Conservation (phyloP, 129 eudicot genomes). For the Cynara cardunculus region DNA sequence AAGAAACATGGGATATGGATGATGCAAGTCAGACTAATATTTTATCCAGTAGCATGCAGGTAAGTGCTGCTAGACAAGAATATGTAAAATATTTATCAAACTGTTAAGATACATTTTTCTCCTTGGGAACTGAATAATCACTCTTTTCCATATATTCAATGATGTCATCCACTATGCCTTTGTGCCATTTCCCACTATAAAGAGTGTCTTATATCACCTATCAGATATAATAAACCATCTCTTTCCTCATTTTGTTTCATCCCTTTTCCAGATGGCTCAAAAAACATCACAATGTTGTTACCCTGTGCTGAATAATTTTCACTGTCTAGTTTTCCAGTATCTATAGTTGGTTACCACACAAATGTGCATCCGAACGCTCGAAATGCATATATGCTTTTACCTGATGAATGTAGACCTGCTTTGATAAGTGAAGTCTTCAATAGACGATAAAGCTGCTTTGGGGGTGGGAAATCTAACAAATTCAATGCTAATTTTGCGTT, state of each 20-base stretch:
- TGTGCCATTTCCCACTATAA: constrained; percentile 23
- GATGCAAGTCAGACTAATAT: constrained; percentile 93
- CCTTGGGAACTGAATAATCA: not conserved
- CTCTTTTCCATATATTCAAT: not conserved
- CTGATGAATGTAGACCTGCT: not conserved
- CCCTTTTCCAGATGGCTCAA: not conserved
- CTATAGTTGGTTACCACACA: not conserved
- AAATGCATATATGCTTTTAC: not conserved
- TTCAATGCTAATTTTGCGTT: not conserved
- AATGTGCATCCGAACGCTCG: not conserved
- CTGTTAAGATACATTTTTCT: not conserved
- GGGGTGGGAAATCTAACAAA: not conserved
- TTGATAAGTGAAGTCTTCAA: not conserved
- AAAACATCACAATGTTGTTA: not conserved
- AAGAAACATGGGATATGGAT: constrained; percentile 97
- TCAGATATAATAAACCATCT: not conserved
- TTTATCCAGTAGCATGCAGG: constrained; percentile 98
- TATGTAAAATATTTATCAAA: not conserved
- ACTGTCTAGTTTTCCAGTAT: not conserved
- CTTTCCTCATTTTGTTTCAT: not conserved
- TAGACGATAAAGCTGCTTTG: not conserved
- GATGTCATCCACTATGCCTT: not conserved
- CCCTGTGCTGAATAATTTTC: not conserved
- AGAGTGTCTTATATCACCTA: not conserved
- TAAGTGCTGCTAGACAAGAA: constrained; percentile 22